Evolutionary conservation across 352 stramenopile species (phyloP), one percentile per base, ranked within the genome.

Genomic region (Phytophthora cajani): DNA sequence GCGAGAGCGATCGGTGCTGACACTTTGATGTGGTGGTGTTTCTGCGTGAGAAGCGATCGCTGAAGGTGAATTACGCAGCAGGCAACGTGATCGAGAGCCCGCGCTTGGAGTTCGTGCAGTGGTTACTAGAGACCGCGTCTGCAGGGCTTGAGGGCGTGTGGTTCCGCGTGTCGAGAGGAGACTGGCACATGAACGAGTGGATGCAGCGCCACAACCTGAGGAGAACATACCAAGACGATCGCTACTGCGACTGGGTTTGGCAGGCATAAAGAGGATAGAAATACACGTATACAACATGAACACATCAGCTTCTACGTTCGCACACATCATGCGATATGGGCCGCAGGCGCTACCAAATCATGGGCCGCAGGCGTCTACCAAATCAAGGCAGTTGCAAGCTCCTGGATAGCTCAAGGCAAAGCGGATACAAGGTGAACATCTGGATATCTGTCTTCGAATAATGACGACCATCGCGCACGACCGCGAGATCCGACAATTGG

Each of bases 161-260:
- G 44, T 63, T 63, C 17, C 30, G 30, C 16, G 10, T 63, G 12
- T 47, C 62, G 11, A 36, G 44, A 56, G 42, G 54, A 36, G 44
- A 69, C 36, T 69, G 54, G 54, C 11, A 52, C 62, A 44, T 58
- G 36, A 69, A 69, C 46, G 62, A 69, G 30, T 69, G 62, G 53
- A 33, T 53, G 14, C 44, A 56, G 9, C 62, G 62, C 19, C 33
- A 65, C 36, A 42, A 19, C 16, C 5, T 57, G 27, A 32, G 2
- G 0, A 14, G 40, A 47, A 47, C 40, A 0, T 19, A 47, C 40
- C 40, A 47, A 47, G 40, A 21, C 12, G 40, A 47, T 8, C 40
- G 40, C 40, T 19, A 47, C 12, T 19, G 5, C 40, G 40, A 47
- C 40, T 47, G 40, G 12, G 19, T 36, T 21, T 38, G 27, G 52